A percentile compares a stretch with the other conserved stretches of the same genome.
These are phyloP conservation scores for Tuber magnatum DNA, from an alignment of 495 filamentous ascomycete genomes.

Conservation along the genomic window DNA sequence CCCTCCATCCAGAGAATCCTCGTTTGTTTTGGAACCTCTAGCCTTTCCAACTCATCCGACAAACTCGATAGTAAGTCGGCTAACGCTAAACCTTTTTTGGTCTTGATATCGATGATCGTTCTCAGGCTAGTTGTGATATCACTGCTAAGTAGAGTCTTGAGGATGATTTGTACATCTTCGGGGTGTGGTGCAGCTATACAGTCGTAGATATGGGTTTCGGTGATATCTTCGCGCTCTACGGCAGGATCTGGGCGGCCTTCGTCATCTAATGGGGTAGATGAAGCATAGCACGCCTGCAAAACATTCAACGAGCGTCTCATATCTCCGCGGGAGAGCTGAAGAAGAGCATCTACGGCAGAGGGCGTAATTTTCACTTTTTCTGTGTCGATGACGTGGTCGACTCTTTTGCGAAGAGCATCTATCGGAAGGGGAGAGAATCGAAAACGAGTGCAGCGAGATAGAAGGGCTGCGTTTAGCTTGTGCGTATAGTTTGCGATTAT, in stretches of 20 bases:
- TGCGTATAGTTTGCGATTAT: conserved; percentile 99
- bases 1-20: conserved; percentile 88
- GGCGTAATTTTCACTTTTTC: conserved; percentile 75
- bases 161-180: conserved; percentile 74
- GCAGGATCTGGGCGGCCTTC: conserved; percentile 54
- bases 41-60: conserved; percentile 67
- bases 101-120: conserved; percentile 78
- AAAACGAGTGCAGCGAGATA: conserved; percentile 91
- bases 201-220: conserved; percentile 86
- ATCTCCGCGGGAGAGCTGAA: conserved; percentile 84
- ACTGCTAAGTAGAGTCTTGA: conserved; percentile 70
- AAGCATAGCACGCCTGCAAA: conserved; percentile 87
- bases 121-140: conserved; percentile 81
- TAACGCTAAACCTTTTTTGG: conserved; percentile 77
- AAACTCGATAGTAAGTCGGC: conserved; percentile 87
- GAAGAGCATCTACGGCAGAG: conserved; percentile 71
- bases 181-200: conserved; percentile 96
- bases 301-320: conserved; percentile 95
- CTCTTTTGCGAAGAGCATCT: conserved; percentile 67
- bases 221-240: conserved; percentile 71
- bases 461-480: conserved; percentile 88
- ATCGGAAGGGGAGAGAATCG: conserved; percentile 91
- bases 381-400: conserved; percentile 83
- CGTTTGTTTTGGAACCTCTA: conserved; percentile 80
- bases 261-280: conserved; percentile 63